Evolutionary conservation across 768 basidiomycete species (phyloP), one percentile per base, ranked within the genome.

Genomic region (Ramaria sp.): DNA sequence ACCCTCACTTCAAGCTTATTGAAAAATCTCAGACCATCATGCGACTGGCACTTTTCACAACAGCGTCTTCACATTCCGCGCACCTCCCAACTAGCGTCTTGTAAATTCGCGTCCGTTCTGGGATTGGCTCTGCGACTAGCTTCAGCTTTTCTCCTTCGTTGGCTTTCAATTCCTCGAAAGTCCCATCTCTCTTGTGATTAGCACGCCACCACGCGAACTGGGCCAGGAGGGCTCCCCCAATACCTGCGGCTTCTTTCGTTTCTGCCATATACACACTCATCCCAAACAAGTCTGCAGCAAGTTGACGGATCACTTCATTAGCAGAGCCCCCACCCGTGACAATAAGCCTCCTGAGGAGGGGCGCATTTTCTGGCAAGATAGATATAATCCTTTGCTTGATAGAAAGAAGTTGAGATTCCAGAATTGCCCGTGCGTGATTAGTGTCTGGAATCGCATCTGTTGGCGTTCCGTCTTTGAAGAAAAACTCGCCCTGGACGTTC

Each of bases 341-440:
- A 45, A 91, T 81, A 45, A 91, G 77, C 33, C 87, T 76, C 42
- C 78, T 79, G 45, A 90, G 72, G 17, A 75, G 78, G 4, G 72
- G 70, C 1, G 80, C 73, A 61, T 79, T 70, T 12, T 74, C 68
- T 0, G 84, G 82, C 7, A 90, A 72, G 63, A 91, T 87, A 7
- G 78, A 80, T 4, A 74, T 72, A 31, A 91, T 79, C 46, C 89
- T 79, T 17, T 83, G 81, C 51, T 79, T 77, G 69, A 92, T 90
- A 20, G 86, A 88, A 55, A 93, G 72, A 63, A 94, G 80, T 65
- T 93, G 91, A 0, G 88, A 88, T 67, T 91, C 88, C 58, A 93
- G 71, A 59, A 93, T 85, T 15, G 86, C 84, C 27, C 87, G 82
- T 17, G 88, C 79, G 64, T 89, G 84, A 1, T 78, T 72, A 15